Evolutionary conservation across 257 asterid genomes (phyloP).

Genomic region (Ocimum tenuiflorum): DNA sequence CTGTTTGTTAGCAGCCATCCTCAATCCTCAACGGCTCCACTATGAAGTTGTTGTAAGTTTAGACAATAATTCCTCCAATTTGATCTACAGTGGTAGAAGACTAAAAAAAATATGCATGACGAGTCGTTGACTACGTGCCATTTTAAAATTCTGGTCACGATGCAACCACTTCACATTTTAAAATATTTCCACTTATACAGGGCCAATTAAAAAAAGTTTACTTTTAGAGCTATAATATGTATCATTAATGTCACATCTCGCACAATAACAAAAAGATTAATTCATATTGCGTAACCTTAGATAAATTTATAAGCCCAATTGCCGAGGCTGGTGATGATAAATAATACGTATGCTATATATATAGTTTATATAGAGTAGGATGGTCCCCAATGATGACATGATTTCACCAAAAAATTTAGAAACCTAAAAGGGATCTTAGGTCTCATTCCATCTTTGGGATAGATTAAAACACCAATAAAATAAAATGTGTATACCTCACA

Average conservation of each 20-base stretch:
- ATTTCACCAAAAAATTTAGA: too few relatives aligned
- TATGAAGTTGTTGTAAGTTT: too few relatives aligned
- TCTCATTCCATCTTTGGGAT: neutral
- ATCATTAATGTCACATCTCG: neutral
- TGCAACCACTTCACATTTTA: constrained; percentile 2
- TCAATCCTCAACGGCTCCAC: too few relatives aligned
- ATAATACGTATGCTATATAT: too few relatives aligned
- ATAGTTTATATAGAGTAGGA: too few relatives aligned
- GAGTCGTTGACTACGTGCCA: constrained; percentile 6
- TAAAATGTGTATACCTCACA: too few relatives aligned
- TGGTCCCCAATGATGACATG: neutral
- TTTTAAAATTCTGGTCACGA: neutral
- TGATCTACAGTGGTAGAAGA: too few relatives aligned
- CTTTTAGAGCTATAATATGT: neutral
- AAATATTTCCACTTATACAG: neutral
- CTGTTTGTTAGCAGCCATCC: too few relatives aligned
- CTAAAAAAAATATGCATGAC: neutral
- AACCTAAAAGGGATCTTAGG: neutral
- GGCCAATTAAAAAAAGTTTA: neutral
- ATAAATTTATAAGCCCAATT: neutral
- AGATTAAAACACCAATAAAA: neutral
- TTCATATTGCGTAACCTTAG: neutral
- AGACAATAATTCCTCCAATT: too few relatives aligned
- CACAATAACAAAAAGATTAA: neutral
- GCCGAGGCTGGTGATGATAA: neutral